Evolutionary conservation across 2,329 filamentous ascomycete species (phyloP).

Genomic region (Neofusicoccum umdonicola): DNA sequence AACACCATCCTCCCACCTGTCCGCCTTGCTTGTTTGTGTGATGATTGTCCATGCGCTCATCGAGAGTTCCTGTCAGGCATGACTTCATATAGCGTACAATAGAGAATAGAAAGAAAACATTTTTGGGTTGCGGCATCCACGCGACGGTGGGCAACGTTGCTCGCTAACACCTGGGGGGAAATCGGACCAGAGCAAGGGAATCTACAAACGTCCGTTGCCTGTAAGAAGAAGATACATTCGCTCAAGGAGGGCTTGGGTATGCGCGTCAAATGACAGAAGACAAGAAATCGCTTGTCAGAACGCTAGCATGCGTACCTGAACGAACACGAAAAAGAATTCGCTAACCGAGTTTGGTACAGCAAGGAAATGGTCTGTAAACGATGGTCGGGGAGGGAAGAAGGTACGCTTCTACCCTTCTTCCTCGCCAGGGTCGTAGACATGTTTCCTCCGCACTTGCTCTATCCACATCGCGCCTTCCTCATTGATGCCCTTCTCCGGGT

Average conservation of each 20-base stretch:
- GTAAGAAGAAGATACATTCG: neutral
- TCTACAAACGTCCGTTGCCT: conserved; percentile 5
- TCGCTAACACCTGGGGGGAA: neutral
- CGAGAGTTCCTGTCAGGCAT: neutral
- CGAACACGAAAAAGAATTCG: neutral
- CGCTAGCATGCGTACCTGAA: neutral
- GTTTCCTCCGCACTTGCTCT: conserved; percentile 3
- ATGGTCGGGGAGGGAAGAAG: neutral
- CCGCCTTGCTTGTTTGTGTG: neutral
- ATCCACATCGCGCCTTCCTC: conserved; percentile 15
- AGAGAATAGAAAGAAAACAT: neutral
- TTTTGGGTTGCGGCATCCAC: neutral
- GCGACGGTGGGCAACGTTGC: neutral
- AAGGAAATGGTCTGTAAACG: neutral
- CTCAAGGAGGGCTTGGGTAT: conserved; percentile 13
- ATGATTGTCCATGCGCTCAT: neutral
- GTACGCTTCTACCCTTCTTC: neutral
- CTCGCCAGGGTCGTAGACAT: neutral
- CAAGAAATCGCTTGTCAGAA: neutral
- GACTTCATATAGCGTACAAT: conserved; percentile 13
- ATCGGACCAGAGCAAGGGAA: neutral
- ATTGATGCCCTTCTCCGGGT: conserved; percentile 16
- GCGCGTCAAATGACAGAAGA: conserved; percentile 3
- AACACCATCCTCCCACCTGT: neutral
- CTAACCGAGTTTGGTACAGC: neutral